These are phyloP conservation scores for Coemansia sp. DNA, from an alignment of 192 early-diverging fungal species.

Conservation along the genomic window DNA sequence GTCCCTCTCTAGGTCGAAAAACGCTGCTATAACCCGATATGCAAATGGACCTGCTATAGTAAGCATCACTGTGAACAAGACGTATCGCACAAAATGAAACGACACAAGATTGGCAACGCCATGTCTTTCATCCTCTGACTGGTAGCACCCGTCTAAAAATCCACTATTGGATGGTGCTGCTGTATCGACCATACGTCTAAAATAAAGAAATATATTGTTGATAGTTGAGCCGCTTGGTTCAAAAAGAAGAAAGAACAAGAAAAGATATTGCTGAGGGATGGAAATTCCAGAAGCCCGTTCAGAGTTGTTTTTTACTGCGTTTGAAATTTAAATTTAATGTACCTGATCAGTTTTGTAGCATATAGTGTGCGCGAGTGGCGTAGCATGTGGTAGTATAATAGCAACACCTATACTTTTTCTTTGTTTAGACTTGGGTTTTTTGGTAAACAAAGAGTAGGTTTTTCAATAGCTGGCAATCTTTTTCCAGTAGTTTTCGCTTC, in stretches of 20 bases:
- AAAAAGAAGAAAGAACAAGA: too few relatives aligned
- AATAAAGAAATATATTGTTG: not conserved
- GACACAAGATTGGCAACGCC: conserved; percentile 51
- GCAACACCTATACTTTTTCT: too few relatives aligned
- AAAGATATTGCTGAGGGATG: too few relatives aligned
- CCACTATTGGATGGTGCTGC: conserved; percentile 14
- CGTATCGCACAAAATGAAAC: conserved; percentile 36
- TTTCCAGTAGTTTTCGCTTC: too few relatives aligned
- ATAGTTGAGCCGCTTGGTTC: too few relatives aligned
- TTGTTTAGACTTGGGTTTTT: too few relatives aligned
- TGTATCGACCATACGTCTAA: conserved; percentile 10
- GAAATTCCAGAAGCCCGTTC: too few relatives aligned
- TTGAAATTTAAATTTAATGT: not conserved
- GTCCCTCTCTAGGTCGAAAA: conserved; percentile 67
- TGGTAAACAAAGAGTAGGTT: too few relatives aligned
- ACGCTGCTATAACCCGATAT: conserved; percentile 60
- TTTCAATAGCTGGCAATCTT: too few relatives aligned
- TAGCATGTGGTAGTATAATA: too few relatives aligned
- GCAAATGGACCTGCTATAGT: conserved; percentile 39
- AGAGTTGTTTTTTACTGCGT: not conserved
- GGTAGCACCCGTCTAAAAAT: conserved; percentile 47
- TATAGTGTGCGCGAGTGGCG: too few relatives aligned
- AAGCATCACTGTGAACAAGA: conserved; percentile 41
- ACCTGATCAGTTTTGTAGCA: too few relatives aligned
- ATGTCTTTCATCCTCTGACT: conserved; percentile 19